Conservation (phyloP, 2,329 filamentous ascomycete species). For the Aspergillus terreus region DNA sequence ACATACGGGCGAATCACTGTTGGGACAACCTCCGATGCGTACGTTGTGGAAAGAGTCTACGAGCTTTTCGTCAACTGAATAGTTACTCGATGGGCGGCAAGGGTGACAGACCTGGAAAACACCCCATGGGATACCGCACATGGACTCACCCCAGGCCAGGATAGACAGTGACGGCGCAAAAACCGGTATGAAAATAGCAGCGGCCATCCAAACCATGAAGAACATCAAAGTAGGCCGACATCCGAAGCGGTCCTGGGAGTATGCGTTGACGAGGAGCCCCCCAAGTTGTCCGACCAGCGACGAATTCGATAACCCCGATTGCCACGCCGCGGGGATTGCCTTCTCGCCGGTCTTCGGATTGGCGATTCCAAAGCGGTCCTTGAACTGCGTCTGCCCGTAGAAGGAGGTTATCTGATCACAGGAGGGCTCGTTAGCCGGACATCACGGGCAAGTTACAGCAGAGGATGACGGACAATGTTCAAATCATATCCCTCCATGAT, state of each 20-base stretch:
- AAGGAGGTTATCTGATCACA: constrained; percentile 7
- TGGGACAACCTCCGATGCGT: constrained; percentile 30
- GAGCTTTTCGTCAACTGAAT: neutral
- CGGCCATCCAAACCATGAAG: constrained; percentile 3
- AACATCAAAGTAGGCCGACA: constrained; percentile 22
- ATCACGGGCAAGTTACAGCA: neutral
- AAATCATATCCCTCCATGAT: constrained; percentile 27
- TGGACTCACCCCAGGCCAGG: constrained; percentile 5
- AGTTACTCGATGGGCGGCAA: neutral
- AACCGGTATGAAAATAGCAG: constrained; percentile 14
- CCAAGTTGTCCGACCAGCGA: constrained; percentile 12
- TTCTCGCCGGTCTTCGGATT: constrained; percentile 1
- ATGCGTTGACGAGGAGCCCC: constrained; percentile 21
- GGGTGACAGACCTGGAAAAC: constrained; percentile 3
- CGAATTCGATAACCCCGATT: constrained; percentile 21
- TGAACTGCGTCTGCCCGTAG: constrained; percentile 8
- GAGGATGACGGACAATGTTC: constrained; percentile 8
- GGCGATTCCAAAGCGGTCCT: constrained; percentile 7
- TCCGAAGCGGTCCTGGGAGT: constrained; percentile 22
- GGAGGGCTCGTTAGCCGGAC: neutral
- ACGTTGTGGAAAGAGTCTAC: constrained; percentile 13
- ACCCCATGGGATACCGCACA: constrained; percentile 11
- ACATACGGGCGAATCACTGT: constrained; percentile 27
- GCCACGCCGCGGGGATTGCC: constrained; percentile 24
- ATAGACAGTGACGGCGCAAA: constrained; percentile 9